Base-by-base conservation (phyloP, 768 basidiomycete genomes). In the Phallus indusiatus region DNA sequence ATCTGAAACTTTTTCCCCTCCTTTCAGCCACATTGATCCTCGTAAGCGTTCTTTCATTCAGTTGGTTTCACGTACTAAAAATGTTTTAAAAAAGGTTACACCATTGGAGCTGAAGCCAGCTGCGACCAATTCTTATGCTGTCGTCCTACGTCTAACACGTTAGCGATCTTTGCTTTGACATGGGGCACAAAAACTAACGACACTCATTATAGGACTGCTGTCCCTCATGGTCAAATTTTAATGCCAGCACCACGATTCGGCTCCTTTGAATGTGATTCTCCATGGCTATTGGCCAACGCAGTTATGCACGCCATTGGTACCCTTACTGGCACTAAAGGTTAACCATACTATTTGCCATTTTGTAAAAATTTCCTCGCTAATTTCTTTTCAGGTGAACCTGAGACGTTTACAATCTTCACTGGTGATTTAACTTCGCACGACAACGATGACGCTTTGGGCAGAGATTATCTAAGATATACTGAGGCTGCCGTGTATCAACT, bases 391-490 rank as follows among this genome's bases (percentile, higher is more conserved):
- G 42, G n/a, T 42, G 12, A 3, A 42, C 42, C 42, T n/a, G 42
- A 12, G 12, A 42, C 42, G 34, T 66, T 65, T 58, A 65, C 60
- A 1, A 53, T 67, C n/a, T 67, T 56, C 53, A 67, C 67, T 12
- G 67, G 67, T 54, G 67, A 67, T 53, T 49, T 67, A 16, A 65
- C 66, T 22, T 63, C 61, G 1, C 67, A 67, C 49, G 67, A 67
- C 55, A 59, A 59, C 5, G 63, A 67, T 56, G 61, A 67, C 42
- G 61, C 64, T 49, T 42, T 65, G 11, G 47, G 21, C 14, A 11
- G 54, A 16, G 9, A 3, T 33, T 28, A 56, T 46, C 37, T 50
- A 54, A 51, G 36, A 62, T 46, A 22, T 17, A 5, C 22, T 10
- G 18, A 56, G 56, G 53, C 53, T 20, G 50, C 62, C 6, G 18